Percentiles rank a stretch among this genome's conserved stretches.
These are phyloP conservation scores for Magnolia changhungtana DNA, from an alignment of 164 flowering plant species.

Conservation along the genomic window DNA sequence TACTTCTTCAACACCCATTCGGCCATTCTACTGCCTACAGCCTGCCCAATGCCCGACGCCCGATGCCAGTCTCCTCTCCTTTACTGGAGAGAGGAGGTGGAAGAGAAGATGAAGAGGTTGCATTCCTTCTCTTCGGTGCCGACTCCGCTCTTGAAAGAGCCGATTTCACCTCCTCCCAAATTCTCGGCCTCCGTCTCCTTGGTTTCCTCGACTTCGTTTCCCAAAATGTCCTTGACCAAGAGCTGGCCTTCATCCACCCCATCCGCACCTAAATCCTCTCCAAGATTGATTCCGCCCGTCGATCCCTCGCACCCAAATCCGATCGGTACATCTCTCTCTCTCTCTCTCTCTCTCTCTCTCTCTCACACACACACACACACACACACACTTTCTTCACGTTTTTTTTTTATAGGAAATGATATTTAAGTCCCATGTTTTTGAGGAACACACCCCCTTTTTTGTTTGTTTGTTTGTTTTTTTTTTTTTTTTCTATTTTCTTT, in stretches of 20 bases:
- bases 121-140: conserved; percentile 84
- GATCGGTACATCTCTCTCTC: conserved; percentile 54
- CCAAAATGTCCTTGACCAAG: conserved; percentile 49
- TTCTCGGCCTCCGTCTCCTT: conserved; percentile 68
- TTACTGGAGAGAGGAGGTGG: conserved; percentile 76
- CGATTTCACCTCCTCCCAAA: conserved; percentile 65
- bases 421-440: too few species aligned
- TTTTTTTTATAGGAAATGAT: too few species aligned
- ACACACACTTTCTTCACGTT: too few species aligned
- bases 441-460: too few species aligned
- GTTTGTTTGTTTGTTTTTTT: too few species aligned
- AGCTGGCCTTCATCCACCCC: conserved; percentile 55
- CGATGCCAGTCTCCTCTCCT: too few species aligned
- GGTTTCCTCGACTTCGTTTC: conserved; percentile 86
- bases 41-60: too few species aligned
- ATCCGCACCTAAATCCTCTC: conserved; percentile 58
- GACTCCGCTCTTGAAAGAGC: conserved; percentile 58
- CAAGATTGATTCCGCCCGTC: conserved; percentile 51
- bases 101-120: conserved; percentile 65
- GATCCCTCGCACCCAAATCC: conserved; percentile 55
- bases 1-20: too few species aligned
- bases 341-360: too few species aligned
- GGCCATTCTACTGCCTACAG: too few species aligned
- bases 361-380: too few species aligned
- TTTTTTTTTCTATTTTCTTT: too few species aligned